These are phyloP conservation scores for Vitis hybrid DNA, from an alignment of 177 flowering plant genomes.

Conservation along the genomic window DNA sequence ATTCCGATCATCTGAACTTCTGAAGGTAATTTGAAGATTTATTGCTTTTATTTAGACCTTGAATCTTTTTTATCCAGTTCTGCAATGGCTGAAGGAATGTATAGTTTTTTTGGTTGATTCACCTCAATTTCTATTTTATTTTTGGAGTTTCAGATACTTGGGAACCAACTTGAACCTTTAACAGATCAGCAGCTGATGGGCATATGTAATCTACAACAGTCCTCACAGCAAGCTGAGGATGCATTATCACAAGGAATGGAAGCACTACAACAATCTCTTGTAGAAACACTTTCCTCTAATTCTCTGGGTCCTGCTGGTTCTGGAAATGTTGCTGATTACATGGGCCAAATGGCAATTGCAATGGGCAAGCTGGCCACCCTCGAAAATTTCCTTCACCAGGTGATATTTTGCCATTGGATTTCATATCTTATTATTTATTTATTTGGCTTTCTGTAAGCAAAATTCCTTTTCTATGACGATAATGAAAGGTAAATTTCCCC, in stretches of 20 bases:
- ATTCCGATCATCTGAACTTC: conserved; percentile 85
- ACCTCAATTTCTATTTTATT: neutral
- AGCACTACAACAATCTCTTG: conserved; percentile 83
- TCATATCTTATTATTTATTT: no score
- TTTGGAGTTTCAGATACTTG: conserved; percentile 54
- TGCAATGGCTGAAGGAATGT: neutral
- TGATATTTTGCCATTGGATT: conserved; percentile 11
- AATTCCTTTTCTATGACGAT: neutral
- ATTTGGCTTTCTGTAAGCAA: no score
- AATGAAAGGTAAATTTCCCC: neutral
- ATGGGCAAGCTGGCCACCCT: conserved; percentile 81
- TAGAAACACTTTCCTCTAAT: conserved; percentile 66
- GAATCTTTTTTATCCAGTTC: neutral
- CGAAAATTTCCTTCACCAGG: conserved; percentile 87
- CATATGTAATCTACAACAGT: conserved; percentile 83
- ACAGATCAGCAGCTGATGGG: conserved; percentile 89
- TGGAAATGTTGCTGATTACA: conserved; percentile 71
- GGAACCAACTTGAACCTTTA: conserved; percentile 78
- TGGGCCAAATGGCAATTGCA: conserved; percentile 95
- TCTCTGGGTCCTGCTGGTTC: conserved; percentile 56
- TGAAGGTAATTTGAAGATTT: conserved; percentile 54
- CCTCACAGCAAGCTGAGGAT: conserved; percentile 93
- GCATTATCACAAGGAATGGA: conserved; percentile 97
- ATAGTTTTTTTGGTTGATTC: neutral
- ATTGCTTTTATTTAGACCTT: neutral